phyloP scores from a whole-genome alignment of 2,329 filamentous ascomycete genomes.

The Diaporthe vexans region DNA sequence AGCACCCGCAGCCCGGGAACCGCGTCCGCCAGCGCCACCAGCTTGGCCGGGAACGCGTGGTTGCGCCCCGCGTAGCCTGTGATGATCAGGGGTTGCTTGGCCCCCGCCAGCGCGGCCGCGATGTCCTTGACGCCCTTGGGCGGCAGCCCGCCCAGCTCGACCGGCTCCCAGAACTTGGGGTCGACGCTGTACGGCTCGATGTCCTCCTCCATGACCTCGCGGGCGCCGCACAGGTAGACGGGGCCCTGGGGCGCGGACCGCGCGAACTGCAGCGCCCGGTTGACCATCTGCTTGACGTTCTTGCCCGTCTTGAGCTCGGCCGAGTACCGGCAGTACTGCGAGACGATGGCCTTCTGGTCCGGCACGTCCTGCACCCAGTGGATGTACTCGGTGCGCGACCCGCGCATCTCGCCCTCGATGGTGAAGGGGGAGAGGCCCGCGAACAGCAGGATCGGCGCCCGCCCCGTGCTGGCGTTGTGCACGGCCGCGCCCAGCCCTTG shows the following conservation, averaged over 20 bases:
- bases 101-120: conserved; percentile 72
- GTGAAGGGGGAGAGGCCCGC: conserved; percentile 60
- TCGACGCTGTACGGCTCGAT: conserved; percentile 79
- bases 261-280: conserved; percentile 86
- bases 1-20: conserved; percentile 79
- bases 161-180: conserved; percentile 78
- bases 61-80: conserved; percentile 81
- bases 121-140: conserved; percentile 69
- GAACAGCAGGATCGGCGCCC: conserved; percentile 71
- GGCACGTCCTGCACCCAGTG: conserved; percentile 60
- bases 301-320: conserved; percentile 86
- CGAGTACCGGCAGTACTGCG: conserved; percentile 87
- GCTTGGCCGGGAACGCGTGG: conserved; percentile 69
- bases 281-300: conserved; percentile 92
- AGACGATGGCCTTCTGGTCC: conserved; percentile 68
- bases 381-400: conserved; percentile 58
- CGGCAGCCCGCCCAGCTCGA: conserved; percentile 74
- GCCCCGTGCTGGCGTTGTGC: conserved; percentile 78
- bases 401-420: conserved; percentile 57
- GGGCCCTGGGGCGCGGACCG: conserved; percentile 83
- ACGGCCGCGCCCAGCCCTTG: conserved; percentile 80
- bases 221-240: conserved; percentile 82
- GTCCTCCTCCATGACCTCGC: conserved; percentile 90
- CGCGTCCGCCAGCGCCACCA: conserved; percentile 77
- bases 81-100: conserved; percentile 76